A percentile compares a stretch with the other conserved stretches of the same genome.
Evolutionary conservation across 192 early-diverging fungal genomes (phyloP).

Genomic region (Gamsiella multidivaricata): DNA sequence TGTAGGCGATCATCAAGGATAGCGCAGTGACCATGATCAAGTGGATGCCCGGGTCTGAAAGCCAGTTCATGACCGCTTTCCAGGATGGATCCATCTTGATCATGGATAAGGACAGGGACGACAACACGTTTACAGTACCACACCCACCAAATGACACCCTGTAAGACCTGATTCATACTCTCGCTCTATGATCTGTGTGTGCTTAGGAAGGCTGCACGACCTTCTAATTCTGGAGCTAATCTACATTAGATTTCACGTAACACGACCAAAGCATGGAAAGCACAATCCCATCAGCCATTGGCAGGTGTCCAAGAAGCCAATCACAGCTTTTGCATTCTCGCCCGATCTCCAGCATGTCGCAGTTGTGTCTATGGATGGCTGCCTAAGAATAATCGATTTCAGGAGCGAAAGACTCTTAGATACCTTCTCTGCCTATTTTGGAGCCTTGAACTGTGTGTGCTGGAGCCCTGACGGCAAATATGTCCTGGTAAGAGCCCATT

Average conservation of each 20-base stretch:
- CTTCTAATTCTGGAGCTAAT: constrained; percentile 5
- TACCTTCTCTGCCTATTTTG: constrained; percentile 86
- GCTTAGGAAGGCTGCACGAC: background rate
- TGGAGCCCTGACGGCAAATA: constrained; percentile 95
- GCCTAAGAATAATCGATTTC: constrained; percentile 82
- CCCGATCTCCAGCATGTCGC: constrained; percentile 87
- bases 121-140: constrained; percentile 62
- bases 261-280: constrained; percentile 71
- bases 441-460: constrained; percentile 83
- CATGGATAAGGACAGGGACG: constrained; percentile 90
- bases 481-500: constrained; percentile 60
- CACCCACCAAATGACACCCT: constrained; percentile 33
- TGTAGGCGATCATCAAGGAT: constrained; percentile 70
- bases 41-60: constrained; percentile 92
- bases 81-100: constrained; percentile 86
- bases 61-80: constrained; percentile 84
- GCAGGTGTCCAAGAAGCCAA: constrained; percentile 73
- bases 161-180: constrained; percentile 20
- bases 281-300: constrained; percentile 87
- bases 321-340: constrained; percentile 89
- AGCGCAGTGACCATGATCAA: constrained; percentile 80
- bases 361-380: constrained; percentile 81
- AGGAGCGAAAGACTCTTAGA: constrained; percentile 77
- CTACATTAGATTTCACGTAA: constrained; percentile 68
- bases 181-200: background rate